A percentile compares a stretch with the other conserved stretches of the same genome.
Evolutionary conservation across 305 asterid species (phyloP).

Genomic region (Fraxinus ornus): DNA sequence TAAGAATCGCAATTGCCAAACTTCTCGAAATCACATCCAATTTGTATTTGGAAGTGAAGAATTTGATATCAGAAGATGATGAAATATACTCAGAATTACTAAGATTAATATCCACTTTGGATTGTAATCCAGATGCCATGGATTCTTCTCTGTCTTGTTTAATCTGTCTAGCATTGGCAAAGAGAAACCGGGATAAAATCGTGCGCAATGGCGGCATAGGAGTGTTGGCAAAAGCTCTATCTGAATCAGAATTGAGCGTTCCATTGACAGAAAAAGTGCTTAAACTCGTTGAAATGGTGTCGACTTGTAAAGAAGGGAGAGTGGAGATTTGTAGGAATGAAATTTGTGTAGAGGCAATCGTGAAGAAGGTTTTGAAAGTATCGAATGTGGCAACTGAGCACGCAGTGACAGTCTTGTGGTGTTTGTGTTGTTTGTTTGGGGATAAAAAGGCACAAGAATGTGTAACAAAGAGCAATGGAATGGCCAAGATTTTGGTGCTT

Average conservation of each 20-base stretch:
- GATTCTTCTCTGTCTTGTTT: slow-evolving; percentile 48
- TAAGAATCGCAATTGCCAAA: slow-evolving; percentile 38
- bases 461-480: slow-evolving; percentile 53
- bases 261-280: slow-evolving; percentile 47
- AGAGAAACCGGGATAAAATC: slow-evolving; percentile 39
- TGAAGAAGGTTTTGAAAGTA: slow-evolving; percentile 63
- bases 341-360: slow-evolving; percentile 43
- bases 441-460: slow-evolving; percentile 58
- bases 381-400: slow-evolving; percentile 63
- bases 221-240: slow-evolving; percentile 41
- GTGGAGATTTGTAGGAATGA: slow-evolving; percentile 43
- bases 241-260: slow-evolving; percentile 42
- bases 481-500: slow-evolving; percentile 63
- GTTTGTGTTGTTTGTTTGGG: slow-evolving; percentile 60
- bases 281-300: slow-evolving; percentile 48
- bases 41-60: slow-evolving; percentile 17
- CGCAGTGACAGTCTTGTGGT: slow-evolving; percentile 71
- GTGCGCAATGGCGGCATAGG: slow-evolving; percentile 54
- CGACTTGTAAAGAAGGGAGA: slow-evolving; percentile 69
- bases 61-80: slow-evolving; percentile 37
- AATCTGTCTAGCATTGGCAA: slow-evolving; percentile 34
- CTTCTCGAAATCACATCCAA: slow-evolving; percentile 37
- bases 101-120: slow-evolving; percentile 30
- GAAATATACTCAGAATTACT: slow-evolving; percentile 44
- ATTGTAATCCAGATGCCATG: slow-evolving; percentile 33